phyloP scores from a whole-genome alignment of 305 asterid genomes.

The Caryopteris hybrid region DNA sequence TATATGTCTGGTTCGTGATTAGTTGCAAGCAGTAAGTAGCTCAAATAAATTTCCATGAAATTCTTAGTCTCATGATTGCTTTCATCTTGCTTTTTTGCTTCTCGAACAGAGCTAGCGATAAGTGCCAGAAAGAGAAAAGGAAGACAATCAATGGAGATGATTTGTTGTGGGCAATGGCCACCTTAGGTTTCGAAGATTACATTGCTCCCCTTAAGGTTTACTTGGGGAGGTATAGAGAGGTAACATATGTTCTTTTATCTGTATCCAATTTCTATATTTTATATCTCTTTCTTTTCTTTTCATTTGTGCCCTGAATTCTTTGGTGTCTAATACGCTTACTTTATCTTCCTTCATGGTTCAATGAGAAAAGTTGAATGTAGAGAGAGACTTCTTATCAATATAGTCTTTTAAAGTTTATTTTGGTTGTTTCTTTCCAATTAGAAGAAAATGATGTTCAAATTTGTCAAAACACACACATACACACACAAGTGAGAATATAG shows the following conservation, averaged over 20 bases:
- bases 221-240: conserved; percentile 49
- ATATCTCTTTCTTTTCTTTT: not conserved
- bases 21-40: not conserved
- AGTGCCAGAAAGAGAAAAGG: conserved; percentile 49
- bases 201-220: conserved; percentile 38
- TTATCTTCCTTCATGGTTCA: not conserved
- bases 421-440: not conserved
- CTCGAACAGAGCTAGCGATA: conserved; percentile 39
- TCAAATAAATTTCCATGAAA: not conserved
- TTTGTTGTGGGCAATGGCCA: conserved; percentile 47
- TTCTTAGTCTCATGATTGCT: conserved; percentile 4
- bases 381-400: too few species aligned
- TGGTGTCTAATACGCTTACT: not conserved
- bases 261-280: not conserved
- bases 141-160: conserved; percentile 50
- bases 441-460: not conserved
- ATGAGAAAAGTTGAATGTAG: not conserved
- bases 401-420: not conserved
- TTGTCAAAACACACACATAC: not conserved
- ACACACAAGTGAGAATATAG: not conserved
- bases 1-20: not conserved
- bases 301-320: not conserved
- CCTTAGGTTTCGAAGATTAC: conserved; percentile 45
- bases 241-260: conserved; percentile 4
- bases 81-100: conserved; percentile 5